A percentile compares a stretch with the other conserved stretches of the same genome.
phyloP scores from a whole-genome alignment of 179 eudicot genomes.

The Dionaea muscipula region DNA sequence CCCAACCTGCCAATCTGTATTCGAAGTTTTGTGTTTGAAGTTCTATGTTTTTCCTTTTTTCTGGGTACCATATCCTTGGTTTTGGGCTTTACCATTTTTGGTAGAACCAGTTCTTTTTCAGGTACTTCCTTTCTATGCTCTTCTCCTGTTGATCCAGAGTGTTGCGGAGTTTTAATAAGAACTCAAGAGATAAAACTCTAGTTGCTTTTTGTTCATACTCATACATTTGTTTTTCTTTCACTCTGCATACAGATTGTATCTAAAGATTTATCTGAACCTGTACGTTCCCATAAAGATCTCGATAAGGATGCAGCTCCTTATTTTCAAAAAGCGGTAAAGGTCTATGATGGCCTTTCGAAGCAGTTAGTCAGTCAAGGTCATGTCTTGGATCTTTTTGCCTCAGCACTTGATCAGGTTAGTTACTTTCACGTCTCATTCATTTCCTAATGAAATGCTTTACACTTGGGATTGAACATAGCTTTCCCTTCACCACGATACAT shows the following conservation, averaged over 20 bases:
- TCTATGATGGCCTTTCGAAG: constrained; percentile 66
- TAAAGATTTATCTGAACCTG: constrained; percentile 87
- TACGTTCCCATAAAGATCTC: constrained; percentile 93
- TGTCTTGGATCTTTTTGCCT: constrained; percentile 86
- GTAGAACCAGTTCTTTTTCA: too few relatives aligned
- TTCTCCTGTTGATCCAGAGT: not conserved
- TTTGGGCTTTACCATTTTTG: too few relatives aligned
- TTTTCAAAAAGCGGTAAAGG: constrained; percentile 76
- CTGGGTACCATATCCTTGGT: too few relatives aligned
- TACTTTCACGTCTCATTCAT: not conserved
- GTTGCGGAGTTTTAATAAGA: not conserved
- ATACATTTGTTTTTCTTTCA: constrained; percentile 5
- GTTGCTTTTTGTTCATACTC: not conserved
- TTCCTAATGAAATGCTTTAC: not conserved
- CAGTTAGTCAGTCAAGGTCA: constrained; percentile 94
- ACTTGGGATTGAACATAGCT: not conserved
- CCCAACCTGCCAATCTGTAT: too few relatives aligned
- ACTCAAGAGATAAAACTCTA: not conserved
- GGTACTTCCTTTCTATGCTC: not conserved
- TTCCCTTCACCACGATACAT: not conserved
- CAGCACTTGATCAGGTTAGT: constrained; percentile 94
- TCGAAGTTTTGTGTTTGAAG: too few relatives aligned
- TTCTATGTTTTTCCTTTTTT: too few relatives aligned
- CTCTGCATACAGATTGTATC: constrained; percentile 63
- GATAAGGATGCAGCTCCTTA: constrained; percentile 96